Evolutionary conservation across 2,329 filamentous ascomycete genomes (phyloP), one percentile per base, ranked within the genome.

Genomic region (Exophiala sideris): DNA sequence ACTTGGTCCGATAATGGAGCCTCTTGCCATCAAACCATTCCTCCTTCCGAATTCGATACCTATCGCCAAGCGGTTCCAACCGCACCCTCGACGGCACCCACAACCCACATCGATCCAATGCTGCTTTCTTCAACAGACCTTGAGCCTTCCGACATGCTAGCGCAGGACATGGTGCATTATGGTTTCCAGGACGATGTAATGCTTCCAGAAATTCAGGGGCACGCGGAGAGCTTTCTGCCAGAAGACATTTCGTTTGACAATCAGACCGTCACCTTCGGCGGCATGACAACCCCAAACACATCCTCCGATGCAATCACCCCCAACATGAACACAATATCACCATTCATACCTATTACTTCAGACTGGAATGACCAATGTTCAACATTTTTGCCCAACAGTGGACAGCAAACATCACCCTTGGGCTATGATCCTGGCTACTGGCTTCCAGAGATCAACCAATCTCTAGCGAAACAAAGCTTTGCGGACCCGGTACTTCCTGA

Each of bases 201-300:
- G 6, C 41, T 51, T 3, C 41, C 39, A 45, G 29, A 32, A 10
- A 14, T 48, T 4, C 11, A 39, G 1, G 39, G 14, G 6, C 38
- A 8, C 20, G 14, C 39, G n/a, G 52, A 24, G 6, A 11, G 18
- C 3, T 42, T 45, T 12, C 16, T 10, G 16, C 35, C 34, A 3
- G 34, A 54, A n/a, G 16, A 44, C 34, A 12, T 21, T 14, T 14
- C 33, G 11, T 45, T 45, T 32, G 48, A 56, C 39, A 39, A 32
- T 1, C 36, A 47, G n/a, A 10, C 39, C 16, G 18, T 20, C 20
- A 42, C 29, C 14, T 48, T 47, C 12, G 53, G 38, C 39, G 33
- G 39, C 14, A 36, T 32, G 18, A 21, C 48, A 18, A 51, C 48
- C 9, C 44, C 48, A 45, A 45, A 48, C 14, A 48, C 48, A 16